Evolutionary conservation across 139 green algal species (phyloP).

Genomic region (Eudorina sp.): DNA sequence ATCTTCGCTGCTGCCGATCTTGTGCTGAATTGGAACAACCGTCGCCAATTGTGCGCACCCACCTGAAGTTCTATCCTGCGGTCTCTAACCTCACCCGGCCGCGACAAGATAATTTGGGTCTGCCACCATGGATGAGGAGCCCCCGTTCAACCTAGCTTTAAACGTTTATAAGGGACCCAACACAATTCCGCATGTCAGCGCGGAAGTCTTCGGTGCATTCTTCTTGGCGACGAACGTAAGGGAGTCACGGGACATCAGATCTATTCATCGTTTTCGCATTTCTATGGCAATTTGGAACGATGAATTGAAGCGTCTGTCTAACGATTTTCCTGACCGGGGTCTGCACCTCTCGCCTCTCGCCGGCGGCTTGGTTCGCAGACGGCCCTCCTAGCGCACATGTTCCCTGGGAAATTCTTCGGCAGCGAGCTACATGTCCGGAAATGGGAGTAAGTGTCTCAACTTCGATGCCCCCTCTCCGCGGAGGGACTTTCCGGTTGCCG

Average conservation of each 20-base stretch:
- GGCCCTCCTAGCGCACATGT: conserved; percentile 73
- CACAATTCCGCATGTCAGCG: conserved; percentile 76
- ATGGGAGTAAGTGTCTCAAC: conserved; percentile 73
- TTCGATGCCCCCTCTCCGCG: too few species aligned
- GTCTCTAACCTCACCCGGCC: too few species aligned
- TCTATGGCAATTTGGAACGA: not conserved
- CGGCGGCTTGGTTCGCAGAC: conserved; percentile 62
- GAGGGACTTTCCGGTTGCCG: not conserved
- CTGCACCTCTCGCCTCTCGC: not conserved
- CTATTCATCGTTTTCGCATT: not conserved
- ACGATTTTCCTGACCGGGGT: too few species aligned
- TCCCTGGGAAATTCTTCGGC: conserved; percentile 80
- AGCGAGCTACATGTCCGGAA: conserved; percentile 76
- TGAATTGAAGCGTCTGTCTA: not conserved
- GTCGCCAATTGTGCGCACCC: too few species aligned
- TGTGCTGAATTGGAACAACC: too few species aligned
- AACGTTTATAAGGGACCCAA: conserved; percentile 78
- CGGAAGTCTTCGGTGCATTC: conserved; percentile 85
- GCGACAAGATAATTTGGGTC: not conserved
- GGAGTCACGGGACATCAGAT: too few species aligned
- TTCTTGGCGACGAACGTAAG: conserved; percentile 82
- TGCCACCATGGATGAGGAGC: conserved; percentile 62
- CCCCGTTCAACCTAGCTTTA: conserved; percentile 53
- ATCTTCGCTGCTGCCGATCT: too few species aligned
- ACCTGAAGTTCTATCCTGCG: too few species aligned